phyloP scores from a whole-genome alignment of 2,329 filamentous ascomycete species.

The Aspergillus sp. region DNA sequence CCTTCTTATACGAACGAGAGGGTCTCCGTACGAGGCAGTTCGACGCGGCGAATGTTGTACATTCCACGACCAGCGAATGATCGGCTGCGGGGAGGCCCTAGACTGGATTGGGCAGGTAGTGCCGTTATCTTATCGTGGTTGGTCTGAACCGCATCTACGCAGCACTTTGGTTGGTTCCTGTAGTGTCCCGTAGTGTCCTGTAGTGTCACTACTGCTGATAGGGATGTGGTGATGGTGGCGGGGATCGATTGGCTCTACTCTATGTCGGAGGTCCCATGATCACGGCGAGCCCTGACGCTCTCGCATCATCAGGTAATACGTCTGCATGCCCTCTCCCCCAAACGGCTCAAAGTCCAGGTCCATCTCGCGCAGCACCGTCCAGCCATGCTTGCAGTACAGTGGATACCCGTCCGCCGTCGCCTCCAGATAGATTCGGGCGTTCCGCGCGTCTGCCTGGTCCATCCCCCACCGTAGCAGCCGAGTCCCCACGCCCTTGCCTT shows the following conservation, averaged over 20 bases:
- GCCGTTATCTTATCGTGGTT: not conserved
- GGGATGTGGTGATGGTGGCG: not conserved
- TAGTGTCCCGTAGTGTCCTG: not conserved
- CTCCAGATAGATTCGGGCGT: constrained; percentile 50
- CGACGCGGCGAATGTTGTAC: not conserved
- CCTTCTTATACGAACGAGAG: not conserved
- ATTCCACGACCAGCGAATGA: not conserved
- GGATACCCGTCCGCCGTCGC: constrained; percentile 49
- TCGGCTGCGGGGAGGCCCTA: not conserved
- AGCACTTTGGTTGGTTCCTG: not conserved
- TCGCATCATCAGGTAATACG: constrained; percentile 5
- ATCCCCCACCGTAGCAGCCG: constrained; percentile 44
- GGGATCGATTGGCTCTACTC: not conserved
- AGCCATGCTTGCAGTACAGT: constrained; percentile 53
- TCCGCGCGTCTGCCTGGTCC: constrained; percentile 45
- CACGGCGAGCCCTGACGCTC: not conserved
- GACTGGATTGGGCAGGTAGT: not conserved
- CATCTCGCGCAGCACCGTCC: constrained; percentile 39
- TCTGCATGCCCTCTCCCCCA: constrained; percentile 13
- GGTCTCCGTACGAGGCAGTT: not conserved
- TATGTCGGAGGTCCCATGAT: not conserved
- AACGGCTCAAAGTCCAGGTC: constrained; percentile 34
- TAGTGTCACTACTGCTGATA: not conserved
- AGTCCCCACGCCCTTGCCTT: constrained; percentile 16
- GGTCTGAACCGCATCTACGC: too few relatives aligned